Conservation (phyloP, 371 early-diverging fungal genomes). For the Nematocida sp. region DNA sequence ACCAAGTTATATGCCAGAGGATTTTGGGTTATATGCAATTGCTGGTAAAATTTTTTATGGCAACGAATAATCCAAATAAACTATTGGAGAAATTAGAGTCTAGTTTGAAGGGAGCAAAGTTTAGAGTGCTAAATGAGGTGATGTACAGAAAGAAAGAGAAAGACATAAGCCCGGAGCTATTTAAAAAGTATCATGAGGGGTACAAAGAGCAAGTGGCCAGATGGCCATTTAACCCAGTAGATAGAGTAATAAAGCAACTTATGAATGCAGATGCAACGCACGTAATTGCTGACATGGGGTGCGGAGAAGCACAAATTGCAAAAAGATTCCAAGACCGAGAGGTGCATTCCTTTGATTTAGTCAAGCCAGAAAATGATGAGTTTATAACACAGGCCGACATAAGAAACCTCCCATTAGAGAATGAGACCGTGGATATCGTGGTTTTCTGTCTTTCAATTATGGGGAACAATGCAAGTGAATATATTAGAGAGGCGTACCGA, state of each 20-base stretch:
- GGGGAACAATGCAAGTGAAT: conserved; percentile 87
- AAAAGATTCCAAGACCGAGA: conserved; percentile 72
- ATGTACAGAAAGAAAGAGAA: conserved; percentile 65
- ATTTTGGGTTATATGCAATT: neutral
- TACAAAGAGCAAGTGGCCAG: conserved; percentile 84
- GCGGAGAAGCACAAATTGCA: conserved; percentile 89
- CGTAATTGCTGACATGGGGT: conserved; percentile 86
- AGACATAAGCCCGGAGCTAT: conserved; percentile 59
- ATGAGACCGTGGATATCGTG: conserved; percentile 77
- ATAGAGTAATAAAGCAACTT: conserved; percentile 77
- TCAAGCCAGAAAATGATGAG: conserved; percentile 75
- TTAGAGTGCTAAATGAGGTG: conserved; percentile 70
- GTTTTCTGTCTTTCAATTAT: conserved; percentile 90
- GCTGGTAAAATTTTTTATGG: conserved; percentile 43
- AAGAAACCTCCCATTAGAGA: conserved; percentile 75
- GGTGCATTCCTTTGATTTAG: conserved; percentile 83
- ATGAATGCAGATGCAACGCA: conserved; percentile 49
- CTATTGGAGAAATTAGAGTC: conserved; percentile 63
- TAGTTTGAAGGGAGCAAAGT: conserved; percentile 67
- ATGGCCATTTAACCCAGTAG: conserved; percentile 94
- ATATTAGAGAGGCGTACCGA: conserved; percentile 81
- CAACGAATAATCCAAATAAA: neutral
- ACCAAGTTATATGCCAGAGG: too few relatives aligned
- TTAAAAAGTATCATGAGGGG: conserved; percentile 81
- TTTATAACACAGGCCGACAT: conserved; percentile 85